Evolutionary conservation across 1,284 basidiomycete genomes (phyloP).

Genomic region (Moniliophthora roreri): DNA sequence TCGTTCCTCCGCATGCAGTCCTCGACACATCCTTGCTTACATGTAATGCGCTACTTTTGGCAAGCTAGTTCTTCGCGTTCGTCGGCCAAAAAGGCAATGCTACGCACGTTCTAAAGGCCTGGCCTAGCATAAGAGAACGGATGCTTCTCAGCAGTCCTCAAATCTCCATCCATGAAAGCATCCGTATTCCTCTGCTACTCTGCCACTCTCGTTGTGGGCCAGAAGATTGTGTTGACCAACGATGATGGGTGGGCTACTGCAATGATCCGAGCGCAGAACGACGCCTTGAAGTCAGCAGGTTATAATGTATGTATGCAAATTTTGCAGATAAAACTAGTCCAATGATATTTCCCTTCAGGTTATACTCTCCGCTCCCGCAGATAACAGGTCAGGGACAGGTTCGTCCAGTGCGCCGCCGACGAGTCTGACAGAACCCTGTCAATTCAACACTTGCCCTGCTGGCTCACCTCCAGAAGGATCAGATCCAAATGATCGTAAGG

Average conservation of each 20-base stretch:
- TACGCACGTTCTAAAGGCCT: too few relatives aligned
- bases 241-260: constrained; percentile 43
- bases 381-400: constrained; percentile 43
- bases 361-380: constrained; percentile 40
- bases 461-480: constrained; percentile 45
- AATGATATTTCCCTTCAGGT: constrained; percentile 21
- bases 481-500: constrained; percentile 42
- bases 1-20: too few relatives aligned
- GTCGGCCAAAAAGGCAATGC: too few relatives aligned
- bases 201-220: background rate
- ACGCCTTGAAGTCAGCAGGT: constrained; percentile 34
- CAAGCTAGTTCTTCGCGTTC: too few relatives aligned
- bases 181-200: background rate
- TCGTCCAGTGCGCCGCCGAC: constrained; percentile 30
- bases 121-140: too few relatives aligned
- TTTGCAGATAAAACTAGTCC: background rate
- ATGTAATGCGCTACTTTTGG: too few relatives aligned
- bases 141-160: background rate
- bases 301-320: constrained; percentile 34
- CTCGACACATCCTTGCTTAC: too few relatives aligned
- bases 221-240: constrained; percentile 20
- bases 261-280: constrained; percentile 38
- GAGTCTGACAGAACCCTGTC: constrained; percentile 32
- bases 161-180: background rate
- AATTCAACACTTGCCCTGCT: constrained; percentile 40